Percentiles rank a stretch among this genome's conserved stretches.
phyloP scores from a whole-genome alignment of 257 asterid species.

The Gentiana dahurica region DNA sequence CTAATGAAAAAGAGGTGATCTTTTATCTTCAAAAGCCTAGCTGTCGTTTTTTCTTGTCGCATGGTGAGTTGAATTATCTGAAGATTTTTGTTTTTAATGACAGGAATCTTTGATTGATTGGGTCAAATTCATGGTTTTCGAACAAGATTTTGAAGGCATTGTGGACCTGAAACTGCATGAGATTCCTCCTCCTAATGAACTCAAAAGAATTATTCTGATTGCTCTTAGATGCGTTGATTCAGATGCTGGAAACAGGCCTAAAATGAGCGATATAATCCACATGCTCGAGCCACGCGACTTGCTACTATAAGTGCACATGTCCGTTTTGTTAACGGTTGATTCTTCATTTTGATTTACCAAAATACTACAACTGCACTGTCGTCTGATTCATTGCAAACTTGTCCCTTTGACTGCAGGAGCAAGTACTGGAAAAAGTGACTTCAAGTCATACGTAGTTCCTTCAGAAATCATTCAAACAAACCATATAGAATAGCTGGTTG shows the following conservation, averaged over 20 bases:
- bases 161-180: slow-evolving; percentile 41
- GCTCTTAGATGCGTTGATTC: slow-evolving; percentile 55
- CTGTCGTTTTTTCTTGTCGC: not conserved
- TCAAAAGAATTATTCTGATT: slow-evolving; percentile 34
- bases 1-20: slow-evolving; percentile 34
- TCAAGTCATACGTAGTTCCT: not conserved
- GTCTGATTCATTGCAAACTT: no score
- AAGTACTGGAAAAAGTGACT: slow-evolving; percentile 13
- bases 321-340: no score
- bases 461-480: no score
- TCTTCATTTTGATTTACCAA: no score
- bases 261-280: no score
- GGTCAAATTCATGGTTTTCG: slow-evolving; percentile 29
- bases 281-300: no score
- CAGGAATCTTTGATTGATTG: slow-evolving; percentile 48
- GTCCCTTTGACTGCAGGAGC: slow-evolving; percentile 2
- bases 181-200: slow-evolving; percentile 21
- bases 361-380: no score
- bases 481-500: no score
- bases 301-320: no score
- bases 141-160: slow-evolving; percentile 18
- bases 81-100: not conserved
- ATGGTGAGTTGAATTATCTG: not conserved
- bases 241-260: no score
- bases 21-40: not conserved